These are phyloP conservation scores for Elsinoe arachidis DNA, from an alignment of 2,329 filamentous ascomycete species.

Conservation along the genomic window DNA sequence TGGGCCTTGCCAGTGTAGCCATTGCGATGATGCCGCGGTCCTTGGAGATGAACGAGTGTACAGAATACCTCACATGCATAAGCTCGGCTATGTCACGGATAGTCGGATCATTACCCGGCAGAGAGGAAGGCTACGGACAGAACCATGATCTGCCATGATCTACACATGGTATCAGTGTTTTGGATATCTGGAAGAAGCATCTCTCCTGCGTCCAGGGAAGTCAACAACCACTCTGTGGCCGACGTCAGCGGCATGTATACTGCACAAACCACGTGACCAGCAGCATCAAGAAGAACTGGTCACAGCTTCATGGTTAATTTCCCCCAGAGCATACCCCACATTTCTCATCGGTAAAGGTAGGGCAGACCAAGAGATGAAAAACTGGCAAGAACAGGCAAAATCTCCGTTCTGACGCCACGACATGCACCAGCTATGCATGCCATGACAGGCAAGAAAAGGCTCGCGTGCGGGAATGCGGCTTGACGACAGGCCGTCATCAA, in stretches of 20 bases:
- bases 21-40: neutral
- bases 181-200: too few relatives aligned
- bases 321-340: too few relatives aligned
- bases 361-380: neutral
- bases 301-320: too few relatives aligned
- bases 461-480: neutral
- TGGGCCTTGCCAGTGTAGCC: neutral
- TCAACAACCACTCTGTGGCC: too few relatives aligned
- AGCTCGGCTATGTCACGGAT: slow-evolving; percentile 10
- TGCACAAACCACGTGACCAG: too few relatives aligned
- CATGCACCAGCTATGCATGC: neutral
- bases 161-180: too few relatives aligned
- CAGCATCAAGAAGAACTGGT: too few relatives aligned
- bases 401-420: neutral
- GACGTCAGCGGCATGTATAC: too few relatives aligned
- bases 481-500: neutral
- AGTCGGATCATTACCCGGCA: neutral
- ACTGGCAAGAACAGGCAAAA: neutral
- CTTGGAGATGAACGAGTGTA: neutral
- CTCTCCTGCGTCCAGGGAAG: too few relatives aligned
- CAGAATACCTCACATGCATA: neutral
- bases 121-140: neutral
- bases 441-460: neutral
- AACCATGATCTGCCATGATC: too few relatives aligned
- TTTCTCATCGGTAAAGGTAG: neutral